Evolutionary conservation across 2,329 filamentous ascomycete species (phyloP), one percentile per base, ranked within the genome.

Genomic region (Capronia americana): DNA sequence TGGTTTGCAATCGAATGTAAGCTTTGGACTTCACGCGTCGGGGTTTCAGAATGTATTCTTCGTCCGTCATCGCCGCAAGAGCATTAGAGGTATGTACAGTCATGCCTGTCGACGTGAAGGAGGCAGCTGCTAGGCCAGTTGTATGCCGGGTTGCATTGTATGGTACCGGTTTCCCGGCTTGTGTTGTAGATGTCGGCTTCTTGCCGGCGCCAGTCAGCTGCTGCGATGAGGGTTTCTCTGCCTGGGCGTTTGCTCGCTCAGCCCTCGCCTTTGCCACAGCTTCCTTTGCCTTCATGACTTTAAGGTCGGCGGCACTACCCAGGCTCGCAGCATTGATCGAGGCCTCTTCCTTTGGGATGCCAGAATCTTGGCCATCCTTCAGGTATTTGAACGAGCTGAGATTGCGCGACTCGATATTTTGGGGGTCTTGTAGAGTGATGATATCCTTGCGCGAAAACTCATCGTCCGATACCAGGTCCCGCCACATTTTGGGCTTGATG

Each of bases 401-500:
- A 77, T 98, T 91, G 71, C 94, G 83, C 63, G 88, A 88, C 63
- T 90, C 89, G 23, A 95, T 83, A 77, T 97, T 97, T 76, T 97
- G 93, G 11, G 95, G 95, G 76, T 99, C 95, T 77, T 99, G 96
- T 10, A 99, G 82, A 0, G 93, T 97, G 75, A 99, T 96, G 67
- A 99, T 94, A 78, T 99, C 95, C 73, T 91, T 91, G 69, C 95
- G 87, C 32, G 87, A 87, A 74, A 99, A 99, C 66, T 93, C 90
- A 69, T 88, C 85, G 73, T 99, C 94, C 74, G 91, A 92, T 8
- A 98, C 86, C 51, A 99, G 80, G 79, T 99, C 95, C 71, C 84
- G 86, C 95, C 95, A 99, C 82, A 96, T 90, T 85, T 97, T 98
- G 57, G 92, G 86, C 82, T 98, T 98, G 79, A 99, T 90, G 78